A percentile compares a stretch with the other conserved stretches of the same genome.
Evolutionary conservation across 1,284 basidiomycete genomes (phyloP).

Genomic region (Apiotrichum gracile): DNA sequence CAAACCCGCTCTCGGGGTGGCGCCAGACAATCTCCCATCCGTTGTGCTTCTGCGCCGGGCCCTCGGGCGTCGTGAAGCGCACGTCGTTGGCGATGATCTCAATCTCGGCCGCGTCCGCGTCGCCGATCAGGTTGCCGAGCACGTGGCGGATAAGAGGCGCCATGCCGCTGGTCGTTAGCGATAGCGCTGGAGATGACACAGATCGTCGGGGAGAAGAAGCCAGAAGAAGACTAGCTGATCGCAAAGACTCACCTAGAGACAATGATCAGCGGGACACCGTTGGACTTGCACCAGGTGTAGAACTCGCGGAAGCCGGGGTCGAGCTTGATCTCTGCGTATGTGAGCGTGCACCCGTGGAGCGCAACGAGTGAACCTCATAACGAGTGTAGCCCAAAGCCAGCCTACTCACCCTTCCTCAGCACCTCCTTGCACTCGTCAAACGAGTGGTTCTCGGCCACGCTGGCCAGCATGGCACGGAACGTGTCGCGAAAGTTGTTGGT

Average conservation of each 20-base stretch:
- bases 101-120: conserved; percentile 66
- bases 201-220: not conserved
- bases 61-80: conserved; percentile 50
- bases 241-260: conserved; percentile 67
- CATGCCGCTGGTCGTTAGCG: conserved; percentile 63
- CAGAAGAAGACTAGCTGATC: not conserved
- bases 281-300: conserved; percentile 68
- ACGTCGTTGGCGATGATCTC: conserved; percentile 88
- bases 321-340: conserved; percentile 63
- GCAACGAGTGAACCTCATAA: no score
- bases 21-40: conserved; percentile 78
- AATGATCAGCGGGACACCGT: conserved; percentile 79
- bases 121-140: conserved; percentile 68
- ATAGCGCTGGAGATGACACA: not conserved
- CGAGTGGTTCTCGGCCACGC: conserved; percentile 54
- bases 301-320: conserved; percentile 84
- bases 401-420: conserved; percentile 58
- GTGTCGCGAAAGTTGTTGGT: conserved; percentile 68
- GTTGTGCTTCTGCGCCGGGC: conserved; percentile 53
- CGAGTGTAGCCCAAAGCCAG: no score
- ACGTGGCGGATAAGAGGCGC: conserved; percentile 79
- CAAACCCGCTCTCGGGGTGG: conserved; percentile 78
- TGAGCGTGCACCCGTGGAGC: not conserved
- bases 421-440: conserved; percentile 75
- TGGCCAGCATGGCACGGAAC: conserved; percentile 72